Percentiles rank a stretch among this genome's conserved stretches.
Conservation (phyloP, 805 yeast species). For the Candida cerambycidarum region DNA sequence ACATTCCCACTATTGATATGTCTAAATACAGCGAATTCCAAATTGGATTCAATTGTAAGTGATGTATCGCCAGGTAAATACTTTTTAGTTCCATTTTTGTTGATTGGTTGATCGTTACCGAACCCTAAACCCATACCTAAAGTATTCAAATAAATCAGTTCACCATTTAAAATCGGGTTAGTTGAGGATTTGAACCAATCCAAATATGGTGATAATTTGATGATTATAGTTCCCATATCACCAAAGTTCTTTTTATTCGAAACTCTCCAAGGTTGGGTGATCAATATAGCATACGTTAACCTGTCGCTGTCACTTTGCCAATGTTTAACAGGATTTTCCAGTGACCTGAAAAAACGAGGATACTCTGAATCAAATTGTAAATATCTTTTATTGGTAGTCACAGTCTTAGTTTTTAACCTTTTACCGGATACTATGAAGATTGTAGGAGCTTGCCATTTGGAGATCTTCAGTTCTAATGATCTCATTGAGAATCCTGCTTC, state of each 20-base stretch:
- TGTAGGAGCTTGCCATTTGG: constrained; percentile 91
- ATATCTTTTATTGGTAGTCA: constrained; percentile 45
- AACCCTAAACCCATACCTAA: constrained; percentile 81
- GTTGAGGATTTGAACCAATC: constrained; percentile 42
- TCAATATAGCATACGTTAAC: constrained; percentile 62
- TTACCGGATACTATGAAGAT: constrained; percentile 69
- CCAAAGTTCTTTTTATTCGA: constrained; percentile 77
- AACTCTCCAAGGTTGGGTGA: constrained; percentile 73
- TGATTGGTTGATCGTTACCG: constrained; percentile 66
- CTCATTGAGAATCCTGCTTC: constrained; percentile 85
- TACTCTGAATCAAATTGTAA: constrained; percentile 50
- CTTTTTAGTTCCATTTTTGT: constrained; percentile 45
- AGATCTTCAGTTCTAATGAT: constrained; percentile 76
- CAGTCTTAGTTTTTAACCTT: constrained; percentile 38
- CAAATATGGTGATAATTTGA: constrained; percentile 67
- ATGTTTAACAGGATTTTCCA: constrained; percentile 20
- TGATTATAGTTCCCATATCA: constrained; percentile 51
- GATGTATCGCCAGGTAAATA: constrained; percentile 76
- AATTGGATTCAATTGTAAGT: constrained; percentile 68
- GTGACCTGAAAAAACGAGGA: constrained; percentile 34
- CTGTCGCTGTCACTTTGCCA: constrained; percentile 44
- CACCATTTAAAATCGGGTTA: constrained; percentile 31
- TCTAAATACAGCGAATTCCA: constrained; percentile 81
- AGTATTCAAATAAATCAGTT: constrained; percentile 64
- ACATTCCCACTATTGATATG: constrained; percentile 38